phyloP scores from a whole-genome alignment of 225 moss, liverwort and hornwort species.

The Sphagnum contortum region DNA sequence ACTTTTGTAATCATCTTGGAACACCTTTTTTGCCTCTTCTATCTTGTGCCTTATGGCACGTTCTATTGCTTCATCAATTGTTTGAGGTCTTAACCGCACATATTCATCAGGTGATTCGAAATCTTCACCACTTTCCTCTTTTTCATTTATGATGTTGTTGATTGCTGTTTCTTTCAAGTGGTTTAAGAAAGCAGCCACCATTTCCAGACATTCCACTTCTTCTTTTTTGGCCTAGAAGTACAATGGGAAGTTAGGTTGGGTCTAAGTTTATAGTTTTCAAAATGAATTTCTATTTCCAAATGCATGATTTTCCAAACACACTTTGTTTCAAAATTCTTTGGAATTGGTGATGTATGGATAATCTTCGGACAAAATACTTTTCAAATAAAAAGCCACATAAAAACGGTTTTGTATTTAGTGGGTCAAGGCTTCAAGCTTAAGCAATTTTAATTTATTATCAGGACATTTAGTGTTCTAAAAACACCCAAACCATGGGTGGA shows the following conservation, averaged over 20 bases:
- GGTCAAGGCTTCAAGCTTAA: too few relatives aligned
- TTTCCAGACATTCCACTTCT: constrained; percentile 13
- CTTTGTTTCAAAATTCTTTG: too few relatives aligned
- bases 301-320: too few relatives aligned
- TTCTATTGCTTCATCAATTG: constrained; percentile 34
- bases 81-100: constrained; percentile 35
- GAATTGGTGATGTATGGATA: too few relatives aligned
- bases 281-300: too few relatives aligned
- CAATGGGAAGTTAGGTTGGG: not conserved
- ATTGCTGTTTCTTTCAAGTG: constrained; percentile 26
- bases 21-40: constrained; percentile 34
- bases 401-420: too few relatives aligned
- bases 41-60: constrained; percentile 34
- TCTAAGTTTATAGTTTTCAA: not conserved
- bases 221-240: constrained; percentile 29
- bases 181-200: constrained; percentile 25
- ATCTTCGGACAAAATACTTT: too few relatives aligned
- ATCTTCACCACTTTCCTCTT: constrained; percentile 17
- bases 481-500: too few relatives aligned
- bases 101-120: constrained; percentile 35
- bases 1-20: constrained; percentile 27
- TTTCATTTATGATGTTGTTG: constrained; percentile 23
- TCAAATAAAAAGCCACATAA: too few relatives aligned
- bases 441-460: too few relatives aligned
- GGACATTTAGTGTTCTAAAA: too few relatives aligned